A percentile compares a stretch with the other conserved stretches of the same genome.
phyloP scores from a whole-genome alignment of 495 filamentous ascomycete genomes.

The Apodospora peruviana region DNA sequence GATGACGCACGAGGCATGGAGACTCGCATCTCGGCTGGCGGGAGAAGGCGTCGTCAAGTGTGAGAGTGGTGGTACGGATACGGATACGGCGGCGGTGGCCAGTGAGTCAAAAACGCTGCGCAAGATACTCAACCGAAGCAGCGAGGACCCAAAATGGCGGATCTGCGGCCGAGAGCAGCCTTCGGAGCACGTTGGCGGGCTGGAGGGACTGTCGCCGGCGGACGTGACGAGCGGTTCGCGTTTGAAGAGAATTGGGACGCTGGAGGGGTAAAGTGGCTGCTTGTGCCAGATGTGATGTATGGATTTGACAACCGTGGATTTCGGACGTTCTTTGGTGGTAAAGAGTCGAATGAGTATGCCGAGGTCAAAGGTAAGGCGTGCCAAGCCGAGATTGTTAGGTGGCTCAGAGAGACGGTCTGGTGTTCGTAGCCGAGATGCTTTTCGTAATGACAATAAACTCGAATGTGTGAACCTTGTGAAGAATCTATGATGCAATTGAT shows the following conservation, averaged over 20 bases:
- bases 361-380: slow-evolving; percentile 22
- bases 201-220: slow-evolving; percentile 13
- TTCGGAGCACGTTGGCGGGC: neutral
- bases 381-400: slow-evolving; percentile 22
- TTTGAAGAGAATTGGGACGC: slow-evolving; percentile 22
- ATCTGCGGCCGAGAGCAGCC: slow-evolving; percentile 8
- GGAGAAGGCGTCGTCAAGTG: neutral
- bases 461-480: no score
- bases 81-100: slow-evolving; percentile 10
- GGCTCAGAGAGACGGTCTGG: slow-evolving; percentile 28
- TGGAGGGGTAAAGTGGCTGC: slow-evolving; percentile 27
- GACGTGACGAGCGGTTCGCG: slow-evolving; percentile 26
- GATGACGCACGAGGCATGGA: slow-evolving; percentile 26
- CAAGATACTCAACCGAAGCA: slow-evolving; percentile 12
- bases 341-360: slow-evolving; percentile 21
- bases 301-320: slow-evolving; percentile 23
- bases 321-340: slow-evolving; percentile 6
- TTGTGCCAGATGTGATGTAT: slow-evolving; percentile 31
- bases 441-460: no score
- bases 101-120: slow-evolving; percentile 18
- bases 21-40: slow-evolving; percentile 24
- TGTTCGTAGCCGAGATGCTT: neutral
- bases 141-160: slow-evolving; percentile 4
- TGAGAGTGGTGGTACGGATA: neutral
- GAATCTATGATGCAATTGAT: no score